Evolutionary conservation across 2,329 filamentous ascomycete species (phyloP).

Genomic region (Fusarium xylarioides): DNA sequence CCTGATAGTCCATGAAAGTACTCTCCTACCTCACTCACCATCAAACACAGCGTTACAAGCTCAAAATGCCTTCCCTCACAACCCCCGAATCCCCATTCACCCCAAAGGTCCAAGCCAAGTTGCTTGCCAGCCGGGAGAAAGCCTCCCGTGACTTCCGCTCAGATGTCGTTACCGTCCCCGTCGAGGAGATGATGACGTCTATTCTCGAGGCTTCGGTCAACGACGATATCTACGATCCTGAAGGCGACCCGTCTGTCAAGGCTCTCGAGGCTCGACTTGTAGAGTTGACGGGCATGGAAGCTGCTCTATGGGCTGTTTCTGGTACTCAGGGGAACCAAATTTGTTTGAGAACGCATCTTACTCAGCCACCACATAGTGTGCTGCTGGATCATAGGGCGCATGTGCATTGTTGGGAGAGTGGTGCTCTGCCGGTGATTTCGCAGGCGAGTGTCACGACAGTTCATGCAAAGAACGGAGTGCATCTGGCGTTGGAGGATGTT

Average conservation of each 20-base stretch:
- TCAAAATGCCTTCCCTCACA: conserved; percentile 16
- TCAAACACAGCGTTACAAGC: neutral
- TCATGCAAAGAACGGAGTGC: conserved; percentile 71
- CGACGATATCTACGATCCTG: conserved; percentile 42
- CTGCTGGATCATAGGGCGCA: conserved; percentile 73
- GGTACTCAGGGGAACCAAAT: conserved; percentile 44
- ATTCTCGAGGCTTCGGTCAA: conserved; percentile 42
- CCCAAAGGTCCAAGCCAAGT: conserved; percentile 17
- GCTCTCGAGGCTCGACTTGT: conserved; percentile 35
- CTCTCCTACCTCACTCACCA: neutral
- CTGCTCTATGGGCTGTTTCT: conserved; percentile 41
- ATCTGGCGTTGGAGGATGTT: conserved; percentile 79
- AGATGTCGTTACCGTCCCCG: conserved; percentile 42
- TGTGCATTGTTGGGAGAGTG: conserved; percentile 72
- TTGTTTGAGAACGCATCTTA: conserved; percentile 42
- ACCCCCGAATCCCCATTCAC: conserved; percentile 20
- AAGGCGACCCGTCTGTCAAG: conserved; percentile 41
- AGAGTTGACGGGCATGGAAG: conserved; percentile 41
- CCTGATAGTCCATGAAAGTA: neutral
- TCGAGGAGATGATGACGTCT: conserved; percentile 42
- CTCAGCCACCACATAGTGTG: conserved; percentile 42
- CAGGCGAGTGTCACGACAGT: conserved; percentile 74
- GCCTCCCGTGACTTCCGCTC: conserved; percentile 41
- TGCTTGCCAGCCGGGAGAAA: conserved; percentile 17
- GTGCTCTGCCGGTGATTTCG: conserved; percentile 71